Base-by-base conservation (phyloP, 192 early-diverging fungal genomes). In the Backusella luteola region DNA sequence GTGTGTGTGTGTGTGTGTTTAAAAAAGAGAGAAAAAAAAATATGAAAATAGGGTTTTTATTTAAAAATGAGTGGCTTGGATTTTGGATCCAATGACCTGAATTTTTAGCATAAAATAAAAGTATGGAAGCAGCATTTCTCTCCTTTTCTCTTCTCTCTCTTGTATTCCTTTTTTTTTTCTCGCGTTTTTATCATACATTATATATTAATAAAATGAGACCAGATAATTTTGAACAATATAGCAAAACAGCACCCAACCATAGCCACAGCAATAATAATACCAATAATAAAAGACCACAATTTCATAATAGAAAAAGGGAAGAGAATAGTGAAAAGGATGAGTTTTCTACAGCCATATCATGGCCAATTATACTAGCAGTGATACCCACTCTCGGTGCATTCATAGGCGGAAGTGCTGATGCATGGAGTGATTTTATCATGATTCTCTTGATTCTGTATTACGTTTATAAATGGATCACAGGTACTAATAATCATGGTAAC, bases 401-500 rank as follows among this genome's bases (percentile, higher is more conserved):
- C 69, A 44, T 90, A 52, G 87, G 83, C 75, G 89, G 89, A 26
- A 88, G 84, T 73, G 84, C 87, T 9, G 89, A 90, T 68, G 79
- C 86, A 68, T 90, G 86, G 84, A 87, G 86, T 56, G 89, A 90
- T 77, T 87, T 90, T 41, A 72, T 90, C 26, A 84, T 88, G 53
- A 79, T 90, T 19, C 46, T 85, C 15, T 75, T 90, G 44, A 90
- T 90, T 67, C 76, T 85, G 4, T 90, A 86, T 71, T 90, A 87
- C 67, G 81, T 88, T 68, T 90, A 88, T 41, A 88, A 90, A 66
- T 86, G 87, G 76, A 87, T 90, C 52, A 90, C 85, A 86, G 89
- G 89, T 88, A 88, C 29, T 14, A 26, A 35, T 9, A 34, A 39
- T 11, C 38, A 12, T 39, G 38, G 12, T 34, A 69, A 0, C 15